These are phyloP conservation scores for Geotrichum histeridarum DNA, from an alignment of 1,139 yeast species.

Conservation along the genomic window DNA sequence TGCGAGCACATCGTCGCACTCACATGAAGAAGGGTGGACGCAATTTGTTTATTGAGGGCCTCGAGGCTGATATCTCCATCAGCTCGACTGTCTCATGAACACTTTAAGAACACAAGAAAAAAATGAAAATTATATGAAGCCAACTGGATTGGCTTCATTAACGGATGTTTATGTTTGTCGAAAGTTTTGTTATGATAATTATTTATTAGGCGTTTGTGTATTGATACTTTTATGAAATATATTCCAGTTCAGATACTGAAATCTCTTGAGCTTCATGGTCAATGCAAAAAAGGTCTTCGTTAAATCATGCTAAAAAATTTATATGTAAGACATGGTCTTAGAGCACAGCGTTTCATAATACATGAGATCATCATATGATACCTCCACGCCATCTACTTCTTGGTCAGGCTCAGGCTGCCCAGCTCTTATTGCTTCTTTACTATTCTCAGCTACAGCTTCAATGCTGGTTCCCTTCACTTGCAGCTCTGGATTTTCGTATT, in stretches of 20 bases:
- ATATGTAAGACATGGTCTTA: no score
- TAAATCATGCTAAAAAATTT: no score
- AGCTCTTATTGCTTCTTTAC: not conserved
- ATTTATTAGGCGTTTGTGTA: not conserved
- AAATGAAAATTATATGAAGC: not conserved
- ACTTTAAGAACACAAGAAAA: not conserved
- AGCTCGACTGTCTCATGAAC: constrained; percentile 1
- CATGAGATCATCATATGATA: no score
- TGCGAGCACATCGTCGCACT: constrained; percentile 71
- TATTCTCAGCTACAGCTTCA: no score
- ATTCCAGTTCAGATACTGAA: no score
- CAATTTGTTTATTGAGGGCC: constrained; percentile 39
- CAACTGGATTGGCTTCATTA: not conserved
- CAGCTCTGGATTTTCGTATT: not conserved
- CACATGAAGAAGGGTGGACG: constrained; percentile 55
- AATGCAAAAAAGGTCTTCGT: no score
- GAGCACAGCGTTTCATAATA: no score
- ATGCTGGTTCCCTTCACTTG: not conserved
- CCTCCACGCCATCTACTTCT: no score
- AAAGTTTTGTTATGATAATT: not conserved
- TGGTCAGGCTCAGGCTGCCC: not conserved
- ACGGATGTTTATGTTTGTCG: not conserved
- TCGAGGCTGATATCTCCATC: constrained; percentile 42
- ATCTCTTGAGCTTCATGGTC: no score
- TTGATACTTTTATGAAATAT: not conserved